Evolutionary conservation across 768 basidiomycete species (phyloP), one percentile per base, ranked within the genome.

Genomic region (Candolleomyces eurysporus): DNA sequence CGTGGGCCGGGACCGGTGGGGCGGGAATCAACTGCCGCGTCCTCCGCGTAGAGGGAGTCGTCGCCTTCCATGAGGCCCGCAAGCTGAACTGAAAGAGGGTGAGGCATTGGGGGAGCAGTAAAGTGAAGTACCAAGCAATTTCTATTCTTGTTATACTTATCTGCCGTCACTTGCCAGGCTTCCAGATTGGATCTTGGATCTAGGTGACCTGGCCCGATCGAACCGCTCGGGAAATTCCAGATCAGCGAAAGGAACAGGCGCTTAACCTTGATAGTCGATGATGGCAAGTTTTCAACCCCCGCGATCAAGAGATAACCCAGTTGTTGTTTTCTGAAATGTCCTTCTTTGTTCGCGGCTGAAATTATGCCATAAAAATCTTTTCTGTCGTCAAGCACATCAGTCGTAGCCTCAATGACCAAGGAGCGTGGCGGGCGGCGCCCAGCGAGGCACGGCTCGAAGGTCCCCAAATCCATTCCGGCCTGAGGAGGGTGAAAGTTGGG

Each of bases 301-400:
- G 52, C 30, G 52, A 54, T 54, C 31, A 31, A 9, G 52, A 31
- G 31, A 39, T 54, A 39, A 39, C 52, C 52, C 11, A 26, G 8
- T 3, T 54, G 52, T 54, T 54, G 16, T 54, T 54, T 32, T 32
- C 52, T 21, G 17, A 54, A 54, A 54, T 54, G 31, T 52, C 51
- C 14, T 21, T 14, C 49, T 51, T 54, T 54, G 52, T 54, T 39
- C 30, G 19, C 16, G 26, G 32, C 36, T 36, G 36, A 11, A 36
- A 11, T 36, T 13, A 39, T 17, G 14, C 30, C 14, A 21, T 5
- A 39, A 26, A 9, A 17, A 11, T 21, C 8, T 46, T 46, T 17
- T 17, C 45, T 6, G 45, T 46, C 45, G 45, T 46, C 45, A 46
- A 17, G 45, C 19, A 17, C 45, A 46, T 46, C 42, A 11, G n/a